Evolutionary conservation across 352 stramenopile species (phyloP).

Genomic region (Globisporangium paroecandrum): DNA sequence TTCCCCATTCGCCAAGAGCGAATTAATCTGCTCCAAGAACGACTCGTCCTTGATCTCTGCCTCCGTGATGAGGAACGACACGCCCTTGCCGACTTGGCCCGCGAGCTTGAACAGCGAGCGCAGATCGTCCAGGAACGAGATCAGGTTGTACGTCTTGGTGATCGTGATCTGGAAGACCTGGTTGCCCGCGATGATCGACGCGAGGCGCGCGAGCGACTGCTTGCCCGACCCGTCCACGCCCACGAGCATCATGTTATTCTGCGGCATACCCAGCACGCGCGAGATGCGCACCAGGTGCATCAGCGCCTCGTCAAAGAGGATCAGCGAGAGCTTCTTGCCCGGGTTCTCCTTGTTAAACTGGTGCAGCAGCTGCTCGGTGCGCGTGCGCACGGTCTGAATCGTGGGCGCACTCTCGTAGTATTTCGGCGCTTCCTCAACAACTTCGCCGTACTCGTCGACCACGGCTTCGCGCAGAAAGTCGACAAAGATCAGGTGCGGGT

Average conservation of each 20-base stretch:
- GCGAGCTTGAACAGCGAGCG: slow-evolving; percentile 79
- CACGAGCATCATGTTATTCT: slow-evolving; percentile 90
- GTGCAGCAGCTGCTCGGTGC: slow-evolving; percentile 59
- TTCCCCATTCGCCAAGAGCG: slow-evolving; percentile 82
- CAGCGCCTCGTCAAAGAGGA: slow-evolving; percentile 90
- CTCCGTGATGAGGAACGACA: slow-evolving; percentile 87
- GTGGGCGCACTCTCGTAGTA: slow-evolving; percentile 71
- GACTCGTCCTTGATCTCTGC: slow-evolving; percentile 89
- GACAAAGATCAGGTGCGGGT: slow-evolving; percentile 49
- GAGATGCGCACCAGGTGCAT: slow-evolving; percentile 83
- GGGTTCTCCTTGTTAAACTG: slow-evolving; percentile 86
- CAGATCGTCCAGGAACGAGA: slow-evolving; percentile 86
- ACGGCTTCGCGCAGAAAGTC: slow-evolving; percentile 84
- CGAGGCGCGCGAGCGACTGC: slow-evolving; percentile 76
- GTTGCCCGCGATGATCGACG: slow-evolving; percentile 71
- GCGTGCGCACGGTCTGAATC: slow-evolving; percentile 41
- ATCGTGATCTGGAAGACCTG: slow-evolving; percentile 85
- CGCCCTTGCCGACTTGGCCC: slow-evolving; percentile 71
- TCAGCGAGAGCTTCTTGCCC: slow-evolving; percentile 61
- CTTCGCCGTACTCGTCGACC: slow-evolving; percentile 79
- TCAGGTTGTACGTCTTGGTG: slow-evolving; percentile 86
- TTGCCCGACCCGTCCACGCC: slow-evolving; percentile 89
- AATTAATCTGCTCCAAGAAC: slow-evolving; percentile 89
- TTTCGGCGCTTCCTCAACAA: slow-evolving; percentile 76
- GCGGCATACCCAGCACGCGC: slow-evolving; percentile 70